Evolutionary conservation across 768 basidiomycete genomes (phyloP).

Genomic region (Symmetrospora coprosmae): DNA sequence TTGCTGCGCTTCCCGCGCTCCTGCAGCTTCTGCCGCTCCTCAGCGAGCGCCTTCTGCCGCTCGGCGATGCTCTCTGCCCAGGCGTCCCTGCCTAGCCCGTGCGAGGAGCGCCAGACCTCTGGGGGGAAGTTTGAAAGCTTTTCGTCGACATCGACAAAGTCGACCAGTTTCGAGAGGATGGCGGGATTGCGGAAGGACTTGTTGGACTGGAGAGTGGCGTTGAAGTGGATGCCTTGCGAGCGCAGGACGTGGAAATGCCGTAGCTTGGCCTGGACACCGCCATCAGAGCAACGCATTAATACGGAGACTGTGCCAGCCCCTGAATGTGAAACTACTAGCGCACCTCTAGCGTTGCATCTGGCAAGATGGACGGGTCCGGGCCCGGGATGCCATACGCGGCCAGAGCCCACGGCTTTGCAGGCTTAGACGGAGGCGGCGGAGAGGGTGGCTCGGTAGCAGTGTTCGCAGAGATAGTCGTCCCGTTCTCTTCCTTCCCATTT

Average conservation of each 20-base stretch:
- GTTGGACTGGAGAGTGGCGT: conserved; percentile 83
- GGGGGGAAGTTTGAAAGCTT: conserved; percentile 65
- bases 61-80: conserved; percentile 17
- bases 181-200: conserved; percentile 91
- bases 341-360: conserved; percentile 18
- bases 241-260: conserved; percentile 64
- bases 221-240: conserved; percentile 67
- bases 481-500: neutral
- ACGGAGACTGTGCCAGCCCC: no score
- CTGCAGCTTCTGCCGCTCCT: conserved; percentile 19
- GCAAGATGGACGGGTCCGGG: neutral
- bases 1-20: conserved; percentile 7
- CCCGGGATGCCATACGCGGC: conserved; percentile 16
- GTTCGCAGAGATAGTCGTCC: neutral
- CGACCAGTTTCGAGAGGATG: conserved; percentile 85
- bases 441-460: neutral
- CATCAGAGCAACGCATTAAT: no score
- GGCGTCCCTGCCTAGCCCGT: conserved; percentile 7
- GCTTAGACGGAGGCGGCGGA: neutral
- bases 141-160: conserved; percentile 84
- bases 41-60: conserved; percentile 15
- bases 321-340: no score
- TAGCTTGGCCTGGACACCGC: conserved; percentile 46
- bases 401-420: conserved; percentile 11
- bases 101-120: conserved; percentile 46